Evolutionary conservation across 345 rosid species (phyloP).

Genomic region (Aethionema arabicum): DNA sequence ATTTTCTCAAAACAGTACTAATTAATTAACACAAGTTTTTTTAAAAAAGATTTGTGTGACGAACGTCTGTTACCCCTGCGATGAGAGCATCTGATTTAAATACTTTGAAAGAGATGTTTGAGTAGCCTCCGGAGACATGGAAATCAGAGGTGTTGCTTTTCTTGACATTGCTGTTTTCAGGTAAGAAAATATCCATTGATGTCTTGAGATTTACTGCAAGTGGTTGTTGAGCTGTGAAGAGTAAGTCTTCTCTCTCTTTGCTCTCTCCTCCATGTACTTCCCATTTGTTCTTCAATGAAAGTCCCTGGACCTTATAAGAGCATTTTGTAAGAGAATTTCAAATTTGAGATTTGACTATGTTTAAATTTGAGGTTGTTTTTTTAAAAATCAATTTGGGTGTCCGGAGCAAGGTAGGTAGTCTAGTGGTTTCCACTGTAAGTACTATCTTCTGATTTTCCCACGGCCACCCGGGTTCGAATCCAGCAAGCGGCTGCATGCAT

Average conservation of each 20-base stretch:
- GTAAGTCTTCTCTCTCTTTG: slow-evolving; percentile 34
- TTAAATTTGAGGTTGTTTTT: too few relatives aligned
- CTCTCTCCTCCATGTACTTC: slow-evolving; percentile 56
- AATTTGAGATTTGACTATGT: too few relatives aligned
- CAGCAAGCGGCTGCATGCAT: too few relatives aligned
- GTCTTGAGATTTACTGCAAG: slow-evolving; percentile 59
- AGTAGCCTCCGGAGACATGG: slow-evolving; percentile 47
- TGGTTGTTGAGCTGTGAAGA: slow-evolving; percentile 50
- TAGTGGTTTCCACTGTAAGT: too few relatives aligned
- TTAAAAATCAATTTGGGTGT: too few relatives aligned
- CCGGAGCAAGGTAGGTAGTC: too few relatives aligned
- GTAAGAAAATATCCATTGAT: slow-evolving; percentile 53
- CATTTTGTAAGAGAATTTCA: too few relatives aligned
- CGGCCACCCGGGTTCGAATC: too few relatives aligned
- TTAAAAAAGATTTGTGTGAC: neutral
- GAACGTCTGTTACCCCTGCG: slow-evolving; percentile 54
- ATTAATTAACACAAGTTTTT: neutral
- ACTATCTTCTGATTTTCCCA: too few relatives aligned
- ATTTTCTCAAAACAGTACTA: neutral
- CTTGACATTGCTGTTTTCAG: slow-evolving; percentile 32
- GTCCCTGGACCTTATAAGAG: slow-evolving; percentile 32
- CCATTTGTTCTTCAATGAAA: slow-evolving; percentile 54
- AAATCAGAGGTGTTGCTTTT: slow-evolving; percentile 44
- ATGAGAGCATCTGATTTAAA: slow-evolving; percentile 48
- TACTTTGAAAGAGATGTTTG: slow-evolving; percentile 64